A percentile compares a stretch with the other conserved stretches of the same genome.
Evolutionary conservation across 73 alveolate species (phyloP).

Genomic region (Tetrahymena malaccensis): DNA sequence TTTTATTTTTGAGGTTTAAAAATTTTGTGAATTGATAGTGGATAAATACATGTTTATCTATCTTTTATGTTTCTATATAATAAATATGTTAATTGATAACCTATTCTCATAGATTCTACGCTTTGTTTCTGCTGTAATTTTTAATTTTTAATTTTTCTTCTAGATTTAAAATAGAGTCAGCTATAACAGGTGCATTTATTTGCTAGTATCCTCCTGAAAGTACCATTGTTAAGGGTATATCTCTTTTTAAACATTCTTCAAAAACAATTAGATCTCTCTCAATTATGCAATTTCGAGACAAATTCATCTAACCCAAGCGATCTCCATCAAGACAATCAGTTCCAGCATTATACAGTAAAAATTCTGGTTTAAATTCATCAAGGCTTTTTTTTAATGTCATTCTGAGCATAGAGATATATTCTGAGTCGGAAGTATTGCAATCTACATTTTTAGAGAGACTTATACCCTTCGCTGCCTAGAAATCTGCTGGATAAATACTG

Average conservation of each 20-base stretch:
- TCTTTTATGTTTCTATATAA: too few relatives aligned
- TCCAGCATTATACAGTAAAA: conserved; percentile 81
- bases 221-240: conserved; percentile 69
- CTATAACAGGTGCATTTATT: conserved; percentile 64
- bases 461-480: conserved; percentile 59
- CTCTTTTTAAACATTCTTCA: conserved; percentile 12
- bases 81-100: too few relatives aligned
- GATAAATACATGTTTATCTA: too few relatives aligned
- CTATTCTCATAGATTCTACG: not conserved
- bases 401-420: conserved; percentile 28
- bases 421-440: conserved; percentile 32
- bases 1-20: too few relatives aligned
- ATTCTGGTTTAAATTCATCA: conserved; percentile 51
- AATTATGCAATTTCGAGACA: conserved; percentile 48
- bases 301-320: conserved; percentile 55
- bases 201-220: conserved; percentile 80
- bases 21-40: too few relatives aligned
- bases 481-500: conserved; percentile 71
- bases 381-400: conserved; percentile 6
- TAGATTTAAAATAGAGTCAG: conserved; percentile 26
- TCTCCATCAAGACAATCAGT: conserved; percentile 77
- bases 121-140: not conserved
- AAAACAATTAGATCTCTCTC: conserved; percentile 65
- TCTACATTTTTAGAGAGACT: conserved; percentile 18
- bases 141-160: not conserved